Percentiles rank a stretch among this genome's conserved stretches.
Conservation (phyloP, 2,329 filamentous ascomycete genomes). For the Curvularia hawaiiensis region DNA sequence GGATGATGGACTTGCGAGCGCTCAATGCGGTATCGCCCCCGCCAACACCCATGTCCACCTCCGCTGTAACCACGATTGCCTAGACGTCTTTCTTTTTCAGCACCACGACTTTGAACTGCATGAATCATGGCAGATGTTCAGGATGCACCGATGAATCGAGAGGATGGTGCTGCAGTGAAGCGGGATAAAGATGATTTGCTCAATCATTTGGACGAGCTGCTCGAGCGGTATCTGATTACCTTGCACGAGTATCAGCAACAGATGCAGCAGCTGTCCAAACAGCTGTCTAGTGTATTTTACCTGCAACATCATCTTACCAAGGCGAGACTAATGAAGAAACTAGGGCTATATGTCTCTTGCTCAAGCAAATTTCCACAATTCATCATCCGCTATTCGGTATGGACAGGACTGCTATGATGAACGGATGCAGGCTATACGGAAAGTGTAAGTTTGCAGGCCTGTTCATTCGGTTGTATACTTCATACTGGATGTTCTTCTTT, state of each 20-base stretch:
- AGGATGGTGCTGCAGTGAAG: constrained; percentile 1
- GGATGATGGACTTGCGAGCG: constrained; percentile 17
- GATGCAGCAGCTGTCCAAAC: constrained; percentile 58
- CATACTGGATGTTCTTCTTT: background rate
- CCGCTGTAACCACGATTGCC: background rate
- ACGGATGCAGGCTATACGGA: constrained; percentile 68
- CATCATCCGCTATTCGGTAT: constrained; percentile 66
- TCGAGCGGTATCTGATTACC: constrained; percentile 68
- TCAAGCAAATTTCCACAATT: constrained; percentile 76
- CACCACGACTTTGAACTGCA: background rate
- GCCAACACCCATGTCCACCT: constrained; percentile 11
- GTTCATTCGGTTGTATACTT: background rate
- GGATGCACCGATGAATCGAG: background rate
- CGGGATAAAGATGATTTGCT: constrained; percentile 38
- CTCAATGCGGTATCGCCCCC: constrained; percentile 23
- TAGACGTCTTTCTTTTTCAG: background rate
- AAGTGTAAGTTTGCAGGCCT: constrained; percentile 46
- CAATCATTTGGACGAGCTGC: constrained; percentile 63
- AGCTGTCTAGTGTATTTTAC: constrained; percentile 60
- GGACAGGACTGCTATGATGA: constrained; percentile 75
- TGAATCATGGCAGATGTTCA: constrained; percentile 21
- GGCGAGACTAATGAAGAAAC: background rate
- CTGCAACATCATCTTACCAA: background rate
- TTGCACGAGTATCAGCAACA: constrained; percentile 70
- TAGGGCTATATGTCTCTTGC: constrained; percentile 62